Conservation (phyloP, 441 rosid genomes). For the Melastoma candidum region DNA sequence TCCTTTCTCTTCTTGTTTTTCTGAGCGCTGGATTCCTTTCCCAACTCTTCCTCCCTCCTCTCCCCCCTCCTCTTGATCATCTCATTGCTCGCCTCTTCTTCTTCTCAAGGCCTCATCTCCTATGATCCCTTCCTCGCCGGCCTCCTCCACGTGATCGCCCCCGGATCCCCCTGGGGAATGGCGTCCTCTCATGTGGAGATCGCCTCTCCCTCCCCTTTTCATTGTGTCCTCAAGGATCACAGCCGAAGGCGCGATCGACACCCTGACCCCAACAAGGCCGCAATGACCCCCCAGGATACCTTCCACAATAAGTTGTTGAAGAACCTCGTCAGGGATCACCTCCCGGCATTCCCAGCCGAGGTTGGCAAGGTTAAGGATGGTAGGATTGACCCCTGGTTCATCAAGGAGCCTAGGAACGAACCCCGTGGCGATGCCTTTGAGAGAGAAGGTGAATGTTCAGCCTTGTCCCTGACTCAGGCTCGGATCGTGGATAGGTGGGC, state of each 20-base stretch:
- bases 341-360: constrained; percentile 29
- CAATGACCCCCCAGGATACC: constrained; percentile 25
- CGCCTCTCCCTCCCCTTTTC: constrained; percentile 47
- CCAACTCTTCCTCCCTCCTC: no score
- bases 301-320: constrained; percentile 53
- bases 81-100: no score
- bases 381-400: constrained; percentile 6
- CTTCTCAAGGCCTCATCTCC: not conserved
- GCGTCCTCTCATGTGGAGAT: constrained; percentile 71
- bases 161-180: constrained; percentile 20
- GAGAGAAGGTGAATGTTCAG: constrained; percentile 2
- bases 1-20: no score
- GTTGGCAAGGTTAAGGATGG: constrained; percentile 17
- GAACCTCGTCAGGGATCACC: constrained; percentile 51
- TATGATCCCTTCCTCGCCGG: not conserved
- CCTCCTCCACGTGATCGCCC: not conserved
- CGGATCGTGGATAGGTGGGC: constrained; percentile 38
- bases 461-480: constrained; percentile 16
- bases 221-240: constrained; percentile 50
- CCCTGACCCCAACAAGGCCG: constrained; percentile 34
- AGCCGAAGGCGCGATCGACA: constrained; percentile 20
- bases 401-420: constrained; percentile 1
- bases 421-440: not conserved
- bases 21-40: no score
- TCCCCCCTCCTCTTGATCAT: no score